Evolutionary conservation across 164 flowering plant species (phyloP).

Genomic region (Stephania cephalantha): DNA sequence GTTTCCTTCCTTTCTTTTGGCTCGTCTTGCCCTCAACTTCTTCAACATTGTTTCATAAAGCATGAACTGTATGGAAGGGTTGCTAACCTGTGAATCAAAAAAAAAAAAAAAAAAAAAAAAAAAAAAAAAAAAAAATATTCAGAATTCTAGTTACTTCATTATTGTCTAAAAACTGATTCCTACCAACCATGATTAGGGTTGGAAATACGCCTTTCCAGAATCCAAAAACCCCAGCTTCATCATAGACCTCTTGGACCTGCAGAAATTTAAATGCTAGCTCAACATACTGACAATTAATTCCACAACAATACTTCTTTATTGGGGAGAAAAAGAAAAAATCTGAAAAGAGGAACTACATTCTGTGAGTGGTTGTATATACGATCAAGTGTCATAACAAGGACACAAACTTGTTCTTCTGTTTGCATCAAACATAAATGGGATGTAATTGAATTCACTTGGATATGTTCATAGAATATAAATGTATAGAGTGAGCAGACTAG

Average conservation of each 20-base stretch:
- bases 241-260: constrained; percentile 86
- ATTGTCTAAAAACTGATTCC: constrained; percentile 12
- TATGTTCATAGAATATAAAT: neutral
- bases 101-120: constrained; percentile 12
- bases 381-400: neutral
- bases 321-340: neutral
- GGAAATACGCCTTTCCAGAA: constrained; percentile 97
- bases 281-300: neutral
- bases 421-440: neutral
- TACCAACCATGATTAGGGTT: constrained; percentile 84
- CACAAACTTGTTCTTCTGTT: neutral
- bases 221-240: constrained; percentile 77
- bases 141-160: constrained; percentile 12
- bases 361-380: neutral
- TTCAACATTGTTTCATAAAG: constrained; percentile 88
- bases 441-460: neutral
- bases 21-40: constrained; percentile 64
- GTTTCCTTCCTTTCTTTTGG: constrained; percentile 34
- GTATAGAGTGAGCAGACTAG: neutral
- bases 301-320: neutral
- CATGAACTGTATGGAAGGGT: constrained; percentile 96
- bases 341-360: neutral
- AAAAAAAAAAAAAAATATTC: constrained; percentile 9
- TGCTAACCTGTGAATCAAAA: constrained; percentile 66
- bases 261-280: constrained; percentile 2